These are phyloP conservation scores for Letharia columbiana DNA, from an alignment of 495 filamentous ascomycete genomes.

Conservation along the genomic window DNA sequence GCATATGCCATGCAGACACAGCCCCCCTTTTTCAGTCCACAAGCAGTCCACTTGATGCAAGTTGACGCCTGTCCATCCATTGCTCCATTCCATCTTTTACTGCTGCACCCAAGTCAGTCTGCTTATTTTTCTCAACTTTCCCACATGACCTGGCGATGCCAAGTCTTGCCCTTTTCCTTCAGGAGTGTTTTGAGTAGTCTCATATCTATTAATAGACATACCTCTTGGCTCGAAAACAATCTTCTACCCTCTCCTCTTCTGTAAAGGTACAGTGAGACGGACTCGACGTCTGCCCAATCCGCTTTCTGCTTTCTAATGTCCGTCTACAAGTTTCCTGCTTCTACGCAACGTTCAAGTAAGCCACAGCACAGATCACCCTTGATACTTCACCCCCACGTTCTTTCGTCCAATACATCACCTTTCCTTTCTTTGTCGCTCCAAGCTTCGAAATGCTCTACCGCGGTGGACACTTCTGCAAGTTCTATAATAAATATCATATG, in stretches of 20 bases:
- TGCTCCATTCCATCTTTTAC: background rate
- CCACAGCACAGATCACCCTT: background rate
- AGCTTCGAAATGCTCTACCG: background rate
- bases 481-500: background rate
- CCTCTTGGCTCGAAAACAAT: background rate
- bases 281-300: background rate
- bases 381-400: background rate
- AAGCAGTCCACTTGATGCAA: background rate
- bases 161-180: background rate
- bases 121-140: background rate
- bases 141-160: background rate
- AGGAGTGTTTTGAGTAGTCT: background rate
- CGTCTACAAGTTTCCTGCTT: background rate
- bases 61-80: background rate
- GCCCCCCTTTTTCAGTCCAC: background rate
- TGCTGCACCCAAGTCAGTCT: background rate
- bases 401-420: background rate
- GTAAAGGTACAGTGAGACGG: background rate
- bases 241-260: background rate
- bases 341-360: background rate
- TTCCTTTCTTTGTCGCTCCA: background rate
- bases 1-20: background rate
- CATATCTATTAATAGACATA: background rate
- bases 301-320: background rate
- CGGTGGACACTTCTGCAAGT: background rate